Evolutionary conservation across 2,329 filamentous ascomycete genomes (phyloP).

Genomic region (Aspergillus pseudotamarii): DNA sequence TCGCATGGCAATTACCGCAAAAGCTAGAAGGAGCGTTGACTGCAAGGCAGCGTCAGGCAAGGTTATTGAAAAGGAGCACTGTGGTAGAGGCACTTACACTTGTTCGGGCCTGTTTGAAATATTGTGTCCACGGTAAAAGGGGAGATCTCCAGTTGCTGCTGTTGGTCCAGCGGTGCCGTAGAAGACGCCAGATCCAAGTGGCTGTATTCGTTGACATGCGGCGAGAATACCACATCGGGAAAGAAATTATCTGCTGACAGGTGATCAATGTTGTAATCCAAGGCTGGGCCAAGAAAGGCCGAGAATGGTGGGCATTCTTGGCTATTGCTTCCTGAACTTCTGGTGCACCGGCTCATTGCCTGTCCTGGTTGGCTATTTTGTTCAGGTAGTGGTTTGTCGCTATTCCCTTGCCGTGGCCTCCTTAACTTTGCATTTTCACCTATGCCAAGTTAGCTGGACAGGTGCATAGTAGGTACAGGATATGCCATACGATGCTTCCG

Average conservation of each 20-base stretch:
- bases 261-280: not conserved
- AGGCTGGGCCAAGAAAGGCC: not conserved
- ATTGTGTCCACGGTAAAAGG: not conserved
- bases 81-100: not conserved
- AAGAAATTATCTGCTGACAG: not conserved
- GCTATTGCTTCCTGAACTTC: not conserved
- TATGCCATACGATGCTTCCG: slow-evolving; percentile 1
- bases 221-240: not conserved
- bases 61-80: not conserved
- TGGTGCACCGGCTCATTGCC: not conserved
- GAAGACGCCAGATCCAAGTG: not conserved
- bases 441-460: not conserved
- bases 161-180: not conserved
- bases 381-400: not conserved
- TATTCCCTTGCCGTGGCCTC: not conserved
- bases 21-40: not conserved
- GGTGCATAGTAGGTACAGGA: not conserved
- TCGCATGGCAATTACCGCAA: not conserved
- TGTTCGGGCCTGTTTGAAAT: not conserved
- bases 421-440: not conserved
- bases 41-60: not conserved
- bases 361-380: not conserved
- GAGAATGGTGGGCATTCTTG: not conserved
- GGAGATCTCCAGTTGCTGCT: not conserved
- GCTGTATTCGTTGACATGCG: not conserved